Percentiles rank a stretch among this genome's conserved stretches.
phyloP scores from a whole-genome alignment of 2,329 filamentous ascomycete species.

The Penicillium hesseltinei region DNA sequence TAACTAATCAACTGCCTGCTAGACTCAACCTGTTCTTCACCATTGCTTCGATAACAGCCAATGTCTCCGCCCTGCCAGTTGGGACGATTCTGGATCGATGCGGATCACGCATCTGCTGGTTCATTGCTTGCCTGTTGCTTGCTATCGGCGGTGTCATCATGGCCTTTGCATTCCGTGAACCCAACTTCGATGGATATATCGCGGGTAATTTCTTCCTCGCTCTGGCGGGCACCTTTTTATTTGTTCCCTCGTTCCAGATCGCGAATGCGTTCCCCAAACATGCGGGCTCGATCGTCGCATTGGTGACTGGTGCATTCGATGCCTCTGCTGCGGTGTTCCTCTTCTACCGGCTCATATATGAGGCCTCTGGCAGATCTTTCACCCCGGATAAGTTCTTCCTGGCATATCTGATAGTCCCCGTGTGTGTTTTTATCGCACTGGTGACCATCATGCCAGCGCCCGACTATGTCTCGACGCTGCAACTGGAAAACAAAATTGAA shows the following conservation, averaged over 20 bases:
- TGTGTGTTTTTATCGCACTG: conserved; percentile 62
- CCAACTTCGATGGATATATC: conserved; percentile 69
- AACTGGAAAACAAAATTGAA: conserved; percentile 70
- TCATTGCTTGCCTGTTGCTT: conserved; percentile 67
- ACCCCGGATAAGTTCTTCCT: conserved; percentile 67
- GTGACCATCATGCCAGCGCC: conserved; percentile 66
- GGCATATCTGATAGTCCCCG: conserved; percentile 68
- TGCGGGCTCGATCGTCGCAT: conserved; percentile 71
- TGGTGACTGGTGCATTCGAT: conserved; percentile 80
- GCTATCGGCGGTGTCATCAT: conserved; percentile 67
- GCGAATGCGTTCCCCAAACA: conserved; percentile 76
- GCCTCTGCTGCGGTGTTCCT: conserved; percentile 77
- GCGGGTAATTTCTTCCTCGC: conserved; percentile 72
- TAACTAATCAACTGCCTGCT: conserved; percentile 9
- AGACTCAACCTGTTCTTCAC: conserved; percentile 90
- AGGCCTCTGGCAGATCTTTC: conserved; percentile 46
- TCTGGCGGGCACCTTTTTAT: conserved; percentile 74
- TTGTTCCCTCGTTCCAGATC: conserved; percentile 78
- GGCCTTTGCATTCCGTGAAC: conserved; percentile 62
- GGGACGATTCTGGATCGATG: conserved; percentile 80
- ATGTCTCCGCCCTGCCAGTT: conserved; percentile 80
- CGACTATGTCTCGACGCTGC: conserved; percentile 75
- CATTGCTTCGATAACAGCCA: conserved; percentile 80
- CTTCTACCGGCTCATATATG: conserved; percentile 70
- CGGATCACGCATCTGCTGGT: conserved; percentile 74